Evolutionary conservation across 352 stramenopile species (phyloP).

Genomic region (Globisporangium okanoganense): DNA sequence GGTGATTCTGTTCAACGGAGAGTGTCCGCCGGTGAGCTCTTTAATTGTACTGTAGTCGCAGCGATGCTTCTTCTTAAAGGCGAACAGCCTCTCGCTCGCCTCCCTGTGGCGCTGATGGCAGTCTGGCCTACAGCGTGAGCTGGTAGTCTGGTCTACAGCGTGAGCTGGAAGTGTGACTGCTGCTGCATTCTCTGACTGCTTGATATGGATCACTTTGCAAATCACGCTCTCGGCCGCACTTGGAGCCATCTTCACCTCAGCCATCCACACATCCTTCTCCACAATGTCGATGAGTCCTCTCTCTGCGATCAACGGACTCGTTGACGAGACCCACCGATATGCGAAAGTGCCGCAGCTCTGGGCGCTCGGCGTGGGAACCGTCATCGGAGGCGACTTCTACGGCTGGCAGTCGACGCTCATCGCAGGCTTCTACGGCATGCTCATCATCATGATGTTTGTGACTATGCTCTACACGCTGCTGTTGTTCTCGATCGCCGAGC

Average conservation of each 20-base stretch:
- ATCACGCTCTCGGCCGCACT: conserved; percentile 3
- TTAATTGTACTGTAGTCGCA: no score
- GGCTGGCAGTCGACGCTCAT: conserved; percentile 65
- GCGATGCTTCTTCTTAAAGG: background rate
- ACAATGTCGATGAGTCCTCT: background rate
- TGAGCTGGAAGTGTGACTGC: background rate
- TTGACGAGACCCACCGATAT: conserved; percentile 37
- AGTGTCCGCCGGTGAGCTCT: background rate
- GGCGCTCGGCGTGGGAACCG: conserved; percentile 58
- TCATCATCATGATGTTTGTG: conserved; percentile 55
- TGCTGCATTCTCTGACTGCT: background rate
- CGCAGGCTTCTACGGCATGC: conserved; percentile 57
- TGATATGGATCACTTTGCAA: conserved; percentile 21
- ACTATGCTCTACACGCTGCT: conserved; percentile 67
- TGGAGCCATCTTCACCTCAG: background rate
- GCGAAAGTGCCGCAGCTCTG: conserved; percentile 59
- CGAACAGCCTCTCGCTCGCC: background rate
- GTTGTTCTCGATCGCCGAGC: conserved; percentile 68
- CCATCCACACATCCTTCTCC: background rate
- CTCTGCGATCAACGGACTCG: conserved; percentile 4
- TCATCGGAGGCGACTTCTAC: conserved; percentile 72
- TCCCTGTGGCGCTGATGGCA: no score
- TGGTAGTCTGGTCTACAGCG: background rate
- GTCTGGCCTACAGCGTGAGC: no score
- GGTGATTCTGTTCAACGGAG: background rate